phyloP scores from a whole-genome alignment of 495 filamentous ascomycete species.

The Monascus purpureus region DNA sequence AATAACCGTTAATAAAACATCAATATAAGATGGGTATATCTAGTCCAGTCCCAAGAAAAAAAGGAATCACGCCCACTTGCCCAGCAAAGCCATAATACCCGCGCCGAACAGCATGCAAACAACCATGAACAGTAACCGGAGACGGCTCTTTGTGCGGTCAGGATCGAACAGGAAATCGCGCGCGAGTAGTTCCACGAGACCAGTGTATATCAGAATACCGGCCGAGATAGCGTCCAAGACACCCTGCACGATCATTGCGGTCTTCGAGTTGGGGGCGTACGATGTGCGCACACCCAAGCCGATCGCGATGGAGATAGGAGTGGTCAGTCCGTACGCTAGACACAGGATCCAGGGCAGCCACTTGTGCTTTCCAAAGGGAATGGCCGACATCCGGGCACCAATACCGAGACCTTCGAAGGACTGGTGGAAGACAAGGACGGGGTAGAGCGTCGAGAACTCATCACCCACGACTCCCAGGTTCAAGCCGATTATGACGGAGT shows the following conservation, averaged over 20 bases:
- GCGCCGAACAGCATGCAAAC: conserved; percentile 11
- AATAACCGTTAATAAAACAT: no score
- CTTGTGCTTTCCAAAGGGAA: conserved; percentile 28
- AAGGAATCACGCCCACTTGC: conserved; percentile 17
- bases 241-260: conserved; percentile 18
- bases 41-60: no score
- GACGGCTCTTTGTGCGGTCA: conserved; percentile 14
- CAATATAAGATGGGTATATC: no score
- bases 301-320: conserved; percentile 20
- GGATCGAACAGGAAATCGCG: conserved; percentile 25
- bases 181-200: conserved; percentile 22
- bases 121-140: conserved; percentile 17
- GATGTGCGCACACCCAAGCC: conserved; percentile 18
- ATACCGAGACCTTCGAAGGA: conserved; percentile 14
- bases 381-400: conserved; percentile 15
- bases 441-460: conserved; percentile 50
- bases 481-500: conserved; percentile 60
- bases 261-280: conserved; percentile 14
- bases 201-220: conserved; percentile 21
- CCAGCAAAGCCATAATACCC: conserved; percentile 18
- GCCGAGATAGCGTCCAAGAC: conserved; percentile 19
- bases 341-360: conserved; percentile 22
- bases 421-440: conserved; percentile 45
- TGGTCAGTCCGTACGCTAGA: conserved; percentile 17
- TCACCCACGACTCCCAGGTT: conserved; percentile 47